Evolutionary conservation across 345 rosid species (phyloP).

Genomic region (Excoecaria agallocha): DNA sequence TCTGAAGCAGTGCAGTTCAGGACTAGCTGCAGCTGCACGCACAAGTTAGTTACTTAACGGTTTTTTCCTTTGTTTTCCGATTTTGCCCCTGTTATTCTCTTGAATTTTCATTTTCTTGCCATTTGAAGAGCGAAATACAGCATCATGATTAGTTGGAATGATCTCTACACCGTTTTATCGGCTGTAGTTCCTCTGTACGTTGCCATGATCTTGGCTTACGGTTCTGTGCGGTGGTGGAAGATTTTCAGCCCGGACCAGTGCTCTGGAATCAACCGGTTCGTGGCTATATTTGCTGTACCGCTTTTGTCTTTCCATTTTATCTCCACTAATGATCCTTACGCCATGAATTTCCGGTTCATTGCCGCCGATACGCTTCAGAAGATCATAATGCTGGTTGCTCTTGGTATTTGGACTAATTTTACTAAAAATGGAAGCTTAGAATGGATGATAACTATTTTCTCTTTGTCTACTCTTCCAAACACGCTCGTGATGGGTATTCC

Average conservation of each 20-base stretch:
- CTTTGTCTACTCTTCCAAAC: conserved; percentile 31
- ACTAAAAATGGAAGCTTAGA: conserved; percentile 21
- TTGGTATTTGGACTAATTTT: conserved; percentile 19
- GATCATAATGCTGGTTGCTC: conserved; percentile 23
- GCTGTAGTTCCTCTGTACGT: conserved; percentile 35
- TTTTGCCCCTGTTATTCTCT: conserved; percentile 1
- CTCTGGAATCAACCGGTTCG: conserved; percentile 36
- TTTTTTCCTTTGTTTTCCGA: conserved; percentile 1
- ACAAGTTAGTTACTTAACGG: conserved; percentile 22
- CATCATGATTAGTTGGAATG: conserved; percentile 22
- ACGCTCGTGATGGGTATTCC: conserved; percentile 39
- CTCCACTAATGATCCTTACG: conserved; percentile 23
- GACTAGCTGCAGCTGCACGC: not conserved
- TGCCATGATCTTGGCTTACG: conserved; percentile 38
- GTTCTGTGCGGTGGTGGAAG: conserved; percentile 36
- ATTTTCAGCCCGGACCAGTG: conserved; percentile 38
- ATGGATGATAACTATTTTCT: conserved; percentile 33
- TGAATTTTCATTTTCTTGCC: not conserved
- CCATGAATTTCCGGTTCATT: conserved; percentile 31
- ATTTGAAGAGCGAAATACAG: not conserved
- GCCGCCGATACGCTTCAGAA: conserved; percentile 41
- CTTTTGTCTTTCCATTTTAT: conserved; percentile 31
- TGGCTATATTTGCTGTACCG: conserved; percentile 36
- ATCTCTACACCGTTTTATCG: conserved; percentile 28
- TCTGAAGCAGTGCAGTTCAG: not conserved